Evolutionary conservation across 1,284 basidiomycete genomes (phyloP), one percentile per base, ranked within the genome.

Genomic region (Cryptococcus sp.): DNA sequence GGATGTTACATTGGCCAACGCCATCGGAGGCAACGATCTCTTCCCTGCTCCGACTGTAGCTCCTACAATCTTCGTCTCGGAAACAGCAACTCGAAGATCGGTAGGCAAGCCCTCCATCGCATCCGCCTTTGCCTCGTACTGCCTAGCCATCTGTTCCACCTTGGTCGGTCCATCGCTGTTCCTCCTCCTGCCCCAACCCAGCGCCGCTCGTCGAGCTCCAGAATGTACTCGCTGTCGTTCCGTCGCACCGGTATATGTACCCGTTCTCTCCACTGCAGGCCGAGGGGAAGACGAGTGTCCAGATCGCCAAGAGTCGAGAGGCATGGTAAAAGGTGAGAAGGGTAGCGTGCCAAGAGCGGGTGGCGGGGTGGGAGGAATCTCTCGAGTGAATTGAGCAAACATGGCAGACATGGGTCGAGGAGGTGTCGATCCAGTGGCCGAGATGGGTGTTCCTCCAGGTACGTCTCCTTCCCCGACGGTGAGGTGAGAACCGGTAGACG

Each of bases 161-260:
- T 51, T 57, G 4, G 53, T 53, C 6, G 59, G 61, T 9, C 58
- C 63, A 42, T 66, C 64, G 16, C 60, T 60, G 35, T 52, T 57
- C 26, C 65, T 49, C 35, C 62, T 56, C 32, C 65, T 59, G 12
- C 58, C 57, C 68, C 68, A 71, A 11, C 66, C 66, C 3, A 71
- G 47, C 19, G 62, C 63, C 32, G 62, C 50, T 33, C 68, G 51
- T 12, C 66, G 49, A 5, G 54, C 63, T 10, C 43, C 48, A 4
- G 57, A 60, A 21, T 53, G 56, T 11, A 67, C 63, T 34, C 65
- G 43, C 35, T 52, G 51, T 18, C 51, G 14, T 40, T 48, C 28
- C 2, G 48, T 22, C 12, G 18, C 22, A 24, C 18, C 14, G 38
- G 45, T 22, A 48, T 48, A 31, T 31, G 28, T 31, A 14, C 14